Conservation (phyloP, 2,329 filamentous ascomycete species). For the Dactylellina leptospora region DNA sequence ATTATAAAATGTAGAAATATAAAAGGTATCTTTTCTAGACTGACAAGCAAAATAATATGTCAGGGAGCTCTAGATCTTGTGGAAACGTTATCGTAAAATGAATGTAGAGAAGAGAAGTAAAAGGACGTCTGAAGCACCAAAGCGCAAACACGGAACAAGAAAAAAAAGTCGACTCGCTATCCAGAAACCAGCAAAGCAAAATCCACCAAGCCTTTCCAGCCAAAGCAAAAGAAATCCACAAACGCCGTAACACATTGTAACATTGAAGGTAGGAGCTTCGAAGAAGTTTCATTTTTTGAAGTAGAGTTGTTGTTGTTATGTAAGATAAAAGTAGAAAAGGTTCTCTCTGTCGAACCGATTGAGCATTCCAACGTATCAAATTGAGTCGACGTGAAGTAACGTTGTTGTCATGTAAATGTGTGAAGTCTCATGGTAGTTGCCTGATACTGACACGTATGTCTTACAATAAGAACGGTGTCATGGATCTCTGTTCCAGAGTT, state of each 20-base stretch:
- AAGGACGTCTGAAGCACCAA: neutral
- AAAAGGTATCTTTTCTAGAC: conserved; percentile 33
- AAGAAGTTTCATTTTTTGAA: conserved; percentile 12
- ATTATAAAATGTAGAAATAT: neutral
- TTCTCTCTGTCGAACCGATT: neutral
- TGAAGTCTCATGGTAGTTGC: neutral
- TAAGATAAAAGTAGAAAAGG: neutral
- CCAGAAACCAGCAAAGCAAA: neutral
- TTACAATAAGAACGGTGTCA: conserved; percentile 52
- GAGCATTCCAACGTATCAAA: conserved; percentile 37
- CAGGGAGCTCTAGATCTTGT: conserved; percentile 36
- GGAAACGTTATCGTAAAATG: conserved; percentile 14
- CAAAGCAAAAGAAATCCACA: conserved; percentile 16
- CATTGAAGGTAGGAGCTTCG: conserved; percentile 9
- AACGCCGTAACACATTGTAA: conserved; percentile 36
- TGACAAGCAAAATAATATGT: conserved; percentile 54
- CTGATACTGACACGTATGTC: neutral
- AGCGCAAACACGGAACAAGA: neutral
- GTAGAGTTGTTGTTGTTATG: neutral
- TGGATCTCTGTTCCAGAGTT: conserved; percentile 44
- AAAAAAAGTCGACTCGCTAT: conserved; percentile 10
- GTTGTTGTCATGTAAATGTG: neutral
- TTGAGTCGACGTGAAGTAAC: conserved; percentile 20
- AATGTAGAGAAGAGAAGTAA: conserved; percentile 21
- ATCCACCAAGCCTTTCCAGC: too few species aligned